Conservation (phyloP, 2,329 filamentous ascomycete species). For the Drechmeria coniospora region DNA sequence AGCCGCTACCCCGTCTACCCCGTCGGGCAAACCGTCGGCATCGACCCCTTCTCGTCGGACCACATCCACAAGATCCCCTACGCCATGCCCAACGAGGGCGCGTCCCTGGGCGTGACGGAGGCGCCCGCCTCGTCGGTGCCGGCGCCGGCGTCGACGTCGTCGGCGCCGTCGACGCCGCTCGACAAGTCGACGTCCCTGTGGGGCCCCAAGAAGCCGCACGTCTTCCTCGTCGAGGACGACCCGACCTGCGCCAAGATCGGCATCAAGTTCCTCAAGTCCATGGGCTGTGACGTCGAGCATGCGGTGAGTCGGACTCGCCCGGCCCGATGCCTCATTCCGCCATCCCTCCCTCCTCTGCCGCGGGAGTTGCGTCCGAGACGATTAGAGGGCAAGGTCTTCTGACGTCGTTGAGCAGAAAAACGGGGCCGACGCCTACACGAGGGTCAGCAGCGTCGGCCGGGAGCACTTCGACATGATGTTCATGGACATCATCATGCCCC, state of each 20-base stretch:
- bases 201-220: conserved; percentile 53
- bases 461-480: conserved; percentile 52
- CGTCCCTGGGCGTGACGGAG: conserved; percentile 20
- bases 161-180: conserved; percentile 12
- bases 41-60: conserved; percentile 87
- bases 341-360: too few species aligned
- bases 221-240: conserved; percentile 80
- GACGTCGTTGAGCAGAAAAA: conserved; percentile 34
- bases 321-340: not conserved
- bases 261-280: conserved; percentile 48
- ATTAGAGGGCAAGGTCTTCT: too few species aligned
- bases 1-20: conserved; percentile 65
- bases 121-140: conserved; percentile 12
- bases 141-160: conserved; percentile 4
- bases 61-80: conserved; percentile 93
- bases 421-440: conserved; percentile 80
- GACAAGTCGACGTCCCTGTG: conserved; percentile 31
- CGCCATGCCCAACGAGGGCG: conserved; percentile 46
- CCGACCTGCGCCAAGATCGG: conserved; percentile 52
- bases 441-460: conserved; percentile 41
- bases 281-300: conserved; percentile 52
- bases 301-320: conserved; percentile 32
- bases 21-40: conserved; percentile 77
- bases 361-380: too few species aligned
- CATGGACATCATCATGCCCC: conserved; percentile 96